Percentiles rank a stretch among this genome's conserved stretches.
Evolutionary conservation across 345 rosid species (phyloP).

Genomic region (Eucalyptus regnans): DNA sequence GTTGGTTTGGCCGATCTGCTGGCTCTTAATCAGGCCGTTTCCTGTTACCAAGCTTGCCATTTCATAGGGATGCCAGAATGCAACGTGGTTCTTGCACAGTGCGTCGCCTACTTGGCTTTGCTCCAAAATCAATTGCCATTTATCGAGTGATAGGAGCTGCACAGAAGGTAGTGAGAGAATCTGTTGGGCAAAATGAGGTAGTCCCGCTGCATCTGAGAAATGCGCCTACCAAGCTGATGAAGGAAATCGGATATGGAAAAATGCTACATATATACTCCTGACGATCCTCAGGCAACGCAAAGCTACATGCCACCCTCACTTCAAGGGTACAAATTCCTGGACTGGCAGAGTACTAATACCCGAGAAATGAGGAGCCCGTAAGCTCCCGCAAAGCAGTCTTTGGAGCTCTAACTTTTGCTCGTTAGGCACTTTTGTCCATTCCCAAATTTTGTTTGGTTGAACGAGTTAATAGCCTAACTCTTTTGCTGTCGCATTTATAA

Average conservation of each 20-base stretch:
- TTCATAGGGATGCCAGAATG: constrained; percentile 41
- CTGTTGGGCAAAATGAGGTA: constrained; percentile 58
- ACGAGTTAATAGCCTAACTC: neutral
- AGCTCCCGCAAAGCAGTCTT: neutral
- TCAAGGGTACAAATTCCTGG: constrained; percentile 57
- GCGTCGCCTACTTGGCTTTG: constrained; percentile 73
- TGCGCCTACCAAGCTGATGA: constrained; percentile 70
- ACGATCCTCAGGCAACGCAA: constrained; percentile 45
- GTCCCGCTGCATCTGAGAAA: constrained; percentile 25
- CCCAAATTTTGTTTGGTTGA: neutral
- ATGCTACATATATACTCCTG: constrained; percentile 66
- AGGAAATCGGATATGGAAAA: constrained; percentile 60
- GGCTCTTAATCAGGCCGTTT: too few species aligned
- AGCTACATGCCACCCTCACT: constrained; percentile 58
- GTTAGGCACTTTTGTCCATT: neutral
- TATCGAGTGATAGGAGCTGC: constrained; percentile 63
- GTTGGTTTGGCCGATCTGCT: too few species aligned
- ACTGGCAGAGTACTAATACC: constrained; percentile 27
- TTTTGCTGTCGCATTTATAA: neutral
- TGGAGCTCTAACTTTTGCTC: neutral
- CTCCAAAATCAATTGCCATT: constrained; percentile 61
- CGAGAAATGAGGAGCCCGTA: neutral
- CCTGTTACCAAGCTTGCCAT: too few species aligned
- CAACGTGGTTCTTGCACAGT: constrained; percentile 62
- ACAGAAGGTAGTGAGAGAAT: constrained; percentile 49